Evolutionary conservation across 106 monocot genomes (phyloP).

Genomic region (Phalaenopsis aphrodite): DNA sequence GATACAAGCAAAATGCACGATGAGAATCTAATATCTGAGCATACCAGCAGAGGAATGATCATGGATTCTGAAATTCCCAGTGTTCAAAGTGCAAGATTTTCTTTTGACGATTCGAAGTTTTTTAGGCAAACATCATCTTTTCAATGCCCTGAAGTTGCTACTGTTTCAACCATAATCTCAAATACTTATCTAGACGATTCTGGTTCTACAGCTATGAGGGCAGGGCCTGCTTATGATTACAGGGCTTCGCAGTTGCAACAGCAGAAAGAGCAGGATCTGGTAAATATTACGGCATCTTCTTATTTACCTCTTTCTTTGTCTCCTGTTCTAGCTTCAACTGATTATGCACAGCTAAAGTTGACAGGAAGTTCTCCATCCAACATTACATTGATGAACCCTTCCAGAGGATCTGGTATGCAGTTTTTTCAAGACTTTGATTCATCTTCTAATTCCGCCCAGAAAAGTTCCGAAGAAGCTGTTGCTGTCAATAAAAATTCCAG

Average conservation of each 20-base stretch:
- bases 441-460: constrained; percentile 13
- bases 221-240: constrained; percentile 44
- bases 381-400: constrained; percentile 30
- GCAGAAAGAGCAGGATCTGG: constrained; percentile 67
- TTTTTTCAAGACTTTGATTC: constrained; percentile 45
- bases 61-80: constrained; percentile 24
- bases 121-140: constrained; percentile 31
- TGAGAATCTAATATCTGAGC: constrained; percentile 17
- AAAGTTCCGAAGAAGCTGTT: constrained; percentile 37
- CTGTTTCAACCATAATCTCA: constrained; percentile 29
- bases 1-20: constrained; percentile 30
- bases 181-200: constrained; percentile 37
- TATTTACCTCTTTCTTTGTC: constrained; percentile 1
- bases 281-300: constrained; percentile 64
- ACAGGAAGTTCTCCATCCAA: constrained; percentile 36
- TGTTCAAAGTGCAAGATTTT: constrained; percentile 25
- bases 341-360: constrained; percentile 35
- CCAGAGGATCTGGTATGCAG: constrained; percentile 48
- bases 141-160: constrained; percentile 22
- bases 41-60: constrained; percentile 28
- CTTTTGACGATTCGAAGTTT: constrained; percentile 32
- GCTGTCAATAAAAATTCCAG: constrained; percentile 26
- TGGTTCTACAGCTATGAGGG: constrained; percentile 20
- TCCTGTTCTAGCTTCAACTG: constrained; percentile 37
- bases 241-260: constrained; percentile 41